Percentiles rank a stretch among this genome's conserved stretches.
phyloP scores from a whole-genome alignment of 1,139 yeast species.

The Blastobotrys elegans region DNA sequence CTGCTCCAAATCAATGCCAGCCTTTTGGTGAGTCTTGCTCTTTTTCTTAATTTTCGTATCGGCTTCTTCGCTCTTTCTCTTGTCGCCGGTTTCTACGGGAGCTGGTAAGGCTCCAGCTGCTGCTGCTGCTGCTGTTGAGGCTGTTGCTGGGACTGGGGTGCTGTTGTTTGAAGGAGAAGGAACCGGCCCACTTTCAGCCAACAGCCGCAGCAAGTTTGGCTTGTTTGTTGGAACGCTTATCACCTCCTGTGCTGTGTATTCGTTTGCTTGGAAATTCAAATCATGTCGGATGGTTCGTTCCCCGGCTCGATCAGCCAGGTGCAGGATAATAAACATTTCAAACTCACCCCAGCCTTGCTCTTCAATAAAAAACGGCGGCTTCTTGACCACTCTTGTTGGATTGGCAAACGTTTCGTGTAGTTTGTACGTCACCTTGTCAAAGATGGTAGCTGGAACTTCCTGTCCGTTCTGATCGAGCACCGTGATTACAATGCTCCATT shows the following conservation, averaged over 20 bases:
- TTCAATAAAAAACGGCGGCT: slow-evolving; percentile 82
- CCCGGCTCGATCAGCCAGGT: slow-evolving; percentile 79
- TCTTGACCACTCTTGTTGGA: slow-evolving; percentile 74
- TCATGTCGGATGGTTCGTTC: slow-evolving; percentile 85
- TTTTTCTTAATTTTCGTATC: slow-evolving; percentile 40
- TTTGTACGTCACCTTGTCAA: slow-evolving; percentile 89
- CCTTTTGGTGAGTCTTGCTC: slow-evolving; percentile 60
- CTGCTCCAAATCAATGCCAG: slow-evolving; percentile 70
- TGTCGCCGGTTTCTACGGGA: slow-evolving; percentile 31
- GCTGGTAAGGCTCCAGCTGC: neutral
- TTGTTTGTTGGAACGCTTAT: slow-evolving; percentile 72
- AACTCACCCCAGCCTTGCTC: slow-evolving; percentile 99
- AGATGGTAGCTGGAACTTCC: slow-evolving; percentile 79
- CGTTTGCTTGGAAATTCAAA: slow-evolving; percentile 75
- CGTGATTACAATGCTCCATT: slow-evolving; percentile 78
- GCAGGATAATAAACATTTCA: slow-evolving; percentile 76
- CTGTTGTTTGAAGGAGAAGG: slow-evolving; percentile 37
- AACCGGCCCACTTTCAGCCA: slow-evolving; percentile 78
- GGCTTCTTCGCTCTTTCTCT: slow-evolving; percentile 39
- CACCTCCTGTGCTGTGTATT: slow-evolving; percentile 71
- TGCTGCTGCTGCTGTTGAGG: neutral
- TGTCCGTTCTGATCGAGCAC: slow-evolving; percentile 76
- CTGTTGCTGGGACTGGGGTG: neutral
- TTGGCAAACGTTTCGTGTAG: slow-evolving; percentile 93
- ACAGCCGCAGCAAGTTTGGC: slow-evolving; percentile 64